These are phyloP conservation scores for Citrus trifoliata DNA, from an alignment of 345 rosid species.

Conservation along the genomic window DNA sequence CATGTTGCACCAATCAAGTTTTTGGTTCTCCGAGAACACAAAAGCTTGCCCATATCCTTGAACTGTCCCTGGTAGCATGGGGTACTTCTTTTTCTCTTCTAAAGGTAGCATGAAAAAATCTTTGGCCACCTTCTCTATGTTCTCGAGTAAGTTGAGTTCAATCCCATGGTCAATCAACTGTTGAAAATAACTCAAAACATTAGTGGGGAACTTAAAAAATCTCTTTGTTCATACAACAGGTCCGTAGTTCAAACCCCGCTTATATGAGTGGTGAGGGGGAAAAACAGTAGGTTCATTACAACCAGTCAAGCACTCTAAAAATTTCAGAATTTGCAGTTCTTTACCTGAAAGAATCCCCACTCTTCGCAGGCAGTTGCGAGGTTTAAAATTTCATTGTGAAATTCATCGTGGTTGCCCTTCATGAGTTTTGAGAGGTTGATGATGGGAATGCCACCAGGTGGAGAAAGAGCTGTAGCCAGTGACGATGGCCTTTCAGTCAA, in stretches of 20 bases:
- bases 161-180: constrained; percentile 84
- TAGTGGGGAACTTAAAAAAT: background rate
- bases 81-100: constrained; percentile 79
- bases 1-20: constrained; percentile 98
- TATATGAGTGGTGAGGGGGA: too few relatives aligned
- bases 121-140: constrained; percentile 62
- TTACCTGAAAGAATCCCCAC: constrained; percentile 97
- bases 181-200: background rate
- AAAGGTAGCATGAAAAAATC: constrained; percentile 82
- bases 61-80: constrained; percentile 88
- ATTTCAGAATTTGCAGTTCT: background rate
- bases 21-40: constrained; percentile 89
- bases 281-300: background rate
- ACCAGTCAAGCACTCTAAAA: background rate
- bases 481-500: constrained; percentile 53
- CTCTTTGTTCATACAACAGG: too few relatives aligned
- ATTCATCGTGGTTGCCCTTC: constrained; percentile 31
- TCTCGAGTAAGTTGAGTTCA: constrained; percentile 51
- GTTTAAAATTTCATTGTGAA: constrained; percentile 33
- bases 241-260: too few relatives aligned
- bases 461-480: constrained; percentile 18
- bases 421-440: constrained; percentile 66
- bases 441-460: constrained; percentile 49
- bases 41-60: constrained; percentile 98
- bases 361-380: constrained; percentile 76